Evolutionary conservation across 1,284 basidiomycete genomes (phyloP).

Genomic region (Melampsora occidentalis): DNA sequence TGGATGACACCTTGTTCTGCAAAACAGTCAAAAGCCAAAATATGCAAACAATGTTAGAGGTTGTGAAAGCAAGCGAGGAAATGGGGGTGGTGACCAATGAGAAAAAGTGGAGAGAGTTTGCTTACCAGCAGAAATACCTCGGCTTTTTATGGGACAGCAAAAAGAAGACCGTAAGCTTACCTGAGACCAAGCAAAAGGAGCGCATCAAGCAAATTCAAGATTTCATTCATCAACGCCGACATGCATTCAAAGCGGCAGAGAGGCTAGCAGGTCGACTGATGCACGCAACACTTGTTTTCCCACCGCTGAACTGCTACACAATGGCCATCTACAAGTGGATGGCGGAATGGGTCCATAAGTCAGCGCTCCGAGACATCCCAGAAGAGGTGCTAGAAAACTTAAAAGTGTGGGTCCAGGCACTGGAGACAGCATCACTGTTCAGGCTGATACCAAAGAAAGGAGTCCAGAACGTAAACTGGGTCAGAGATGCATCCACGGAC

Average conservation of each 20-base stretch:
- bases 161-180: not conserved
- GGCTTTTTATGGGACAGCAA: not conserved
- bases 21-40: not conserved
- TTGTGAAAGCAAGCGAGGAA: not conserved
- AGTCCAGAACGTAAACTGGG: not conserved
- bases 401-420: not conserved
- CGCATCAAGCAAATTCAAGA: not conserved
- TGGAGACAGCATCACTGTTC: not conserved
- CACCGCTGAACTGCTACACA: not conserved
- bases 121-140: too few species aligned
- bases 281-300: not conserved
- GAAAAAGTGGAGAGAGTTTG: not conserved
- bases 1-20: not conserved
- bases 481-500: slow-evolving; percentile 1
- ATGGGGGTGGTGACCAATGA: not conserved
- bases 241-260: not conserved
- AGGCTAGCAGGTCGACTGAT: not conserved
- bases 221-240: not conserved
- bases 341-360: not conserved
- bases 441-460: not conserved
- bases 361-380: not conserved
- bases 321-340: not conserved
- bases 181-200: not conserved
- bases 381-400: not conserved
- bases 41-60: not conserved